phyloP scores from a whole-genome alignment of 371 early-diverging fungal species.

The Saksenaea oblongispora region DNA sequence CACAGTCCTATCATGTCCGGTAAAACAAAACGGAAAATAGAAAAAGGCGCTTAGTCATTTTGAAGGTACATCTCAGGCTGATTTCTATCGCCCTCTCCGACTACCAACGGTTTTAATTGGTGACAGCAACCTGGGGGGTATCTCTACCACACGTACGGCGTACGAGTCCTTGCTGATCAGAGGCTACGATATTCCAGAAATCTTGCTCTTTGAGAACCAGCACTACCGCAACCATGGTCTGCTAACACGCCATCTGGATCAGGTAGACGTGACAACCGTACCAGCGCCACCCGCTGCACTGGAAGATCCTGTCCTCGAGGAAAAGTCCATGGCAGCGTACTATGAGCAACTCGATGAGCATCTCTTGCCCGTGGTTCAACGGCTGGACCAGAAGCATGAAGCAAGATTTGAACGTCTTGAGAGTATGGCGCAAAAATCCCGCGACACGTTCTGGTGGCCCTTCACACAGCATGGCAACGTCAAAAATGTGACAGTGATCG shows the following conservation, averaged over 20 bases:
- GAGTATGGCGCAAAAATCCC: conserved; percentile 57
- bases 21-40: conserved; percentile 10
- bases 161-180: conserved; percentile 71
- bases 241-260: conserved; percentile 18
- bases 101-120: conserved; percentile 76
- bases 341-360: conserved; percentile 55
- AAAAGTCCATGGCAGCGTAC: conserved; percentile 57
- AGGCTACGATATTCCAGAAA: conserved; percentile 73
- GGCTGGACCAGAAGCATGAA: conserved; percentile 52
- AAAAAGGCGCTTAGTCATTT: conserved; percentile 1
- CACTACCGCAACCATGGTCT: conserved; percentile 66
- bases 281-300: conserved; percentile 55
- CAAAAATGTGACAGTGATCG: conserved; percentile 72
- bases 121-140: conserved; percentile 78
- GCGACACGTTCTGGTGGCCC: conserved; percentile 79
- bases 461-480: conserved; percentile 79
- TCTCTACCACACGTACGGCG: conserved; percentile 77
- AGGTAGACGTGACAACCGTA: conserved; percentile 37
- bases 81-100: conserved; percentile 73
- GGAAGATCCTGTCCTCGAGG: conserved; percentile 47
- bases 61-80: conserved; percentile 66
- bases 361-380: conserved; percentile 47
- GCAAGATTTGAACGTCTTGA: conserved; percentile 60
- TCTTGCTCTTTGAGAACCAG: conserved; percentile 66
- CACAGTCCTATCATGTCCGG: conserved; percentile 81